Evolutionary conservation across 805 yeast species (phyloP).

Genomic region (Candida arabinofermentans): DNA sequence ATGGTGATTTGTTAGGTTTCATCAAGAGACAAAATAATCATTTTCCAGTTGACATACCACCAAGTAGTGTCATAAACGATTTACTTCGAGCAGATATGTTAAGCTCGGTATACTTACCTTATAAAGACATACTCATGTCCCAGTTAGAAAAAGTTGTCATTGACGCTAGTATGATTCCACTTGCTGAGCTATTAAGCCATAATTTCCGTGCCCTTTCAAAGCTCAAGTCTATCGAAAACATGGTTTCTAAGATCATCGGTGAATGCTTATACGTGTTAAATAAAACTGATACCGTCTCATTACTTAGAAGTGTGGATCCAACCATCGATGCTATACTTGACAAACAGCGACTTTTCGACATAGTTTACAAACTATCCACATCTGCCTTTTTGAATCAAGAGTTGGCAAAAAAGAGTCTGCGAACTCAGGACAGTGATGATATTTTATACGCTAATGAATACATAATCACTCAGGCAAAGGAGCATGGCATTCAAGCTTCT

Average conservation of each 20-base stretch:
- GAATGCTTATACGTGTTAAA: slow-evolving; percentile 14
- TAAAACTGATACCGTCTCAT: slow-evolving; percentile 3
- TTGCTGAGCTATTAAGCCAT: slow-evolving; percentile 9
- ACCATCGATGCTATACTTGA: slow-evolving; percentile 13
- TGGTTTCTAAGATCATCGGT: slow-evolving; percentile 8
- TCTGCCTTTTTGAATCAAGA: background rate
- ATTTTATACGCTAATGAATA: slow-evolving; percentile 9
- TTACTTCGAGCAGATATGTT: slow-evolving; percentile 13
- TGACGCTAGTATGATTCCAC: slow-evolving; percentile 21
- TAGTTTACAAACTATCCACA: slow-evolving; percentile 7
- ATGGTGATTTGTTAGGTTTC: slow-evolving; percentile 1
- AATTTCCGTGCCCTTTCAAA: slow-evolving; percentile 1
- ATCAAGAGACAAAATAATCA: slow-evolving; percentile 5
- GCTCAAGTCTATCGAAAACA: slow-evolving; percentile 3
- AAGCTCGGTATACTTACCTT: slow-evolving; percentile 18
- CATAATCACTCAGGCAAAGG: slow-evolving; percentile 5
- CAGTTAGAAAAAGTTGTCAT: slow-evolving; percentile 21
- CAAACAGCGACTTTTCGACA: slow-evolving; percentile 10
- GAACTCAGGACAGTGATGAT: background rate
- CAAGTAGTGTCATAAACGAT: slow-evolving; percentile 12
- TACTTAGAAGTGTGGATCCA: slow-evolving; percentile 12
- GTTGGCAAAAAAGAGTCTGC: background rate
- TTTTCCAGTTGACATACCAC: slow-evolving; percentile 12
- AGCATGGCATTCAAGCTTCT: slow-evolving; percentile 1
- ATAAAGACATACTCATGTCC: slow-evolving; percentile 13